phyloP scores from a whole-genome alignment of 2,329 filamentous ascomycete genomes.

The Pseudogymnoascus sp. region DNA sequence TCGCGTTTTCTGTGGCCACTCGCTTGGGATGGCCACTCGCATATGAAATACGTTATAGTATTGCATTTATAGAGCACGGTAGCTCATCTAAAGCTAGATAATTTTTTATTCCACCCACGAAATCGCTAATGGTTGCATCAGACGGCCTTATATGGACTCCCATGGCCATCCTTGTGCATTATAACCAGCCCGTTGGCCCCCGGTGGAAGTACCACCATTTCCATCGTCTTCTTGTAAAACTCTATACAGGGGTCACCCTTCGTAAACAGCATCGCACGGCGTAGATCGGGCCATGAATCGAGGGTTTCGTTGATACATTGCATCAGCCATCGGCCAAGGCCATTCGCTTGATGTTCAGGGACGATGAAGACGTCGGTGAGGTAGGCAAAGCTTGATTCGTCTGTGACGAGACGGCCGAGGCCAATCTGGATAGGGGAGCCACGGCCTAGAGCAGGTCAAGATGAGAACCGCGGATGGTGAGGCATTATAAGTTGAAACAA shows the following conservation, averaged over 20 bases:
- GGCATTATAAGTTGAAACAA: slow-evolving; percentile 11
- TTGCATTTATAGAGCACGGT: background rate
- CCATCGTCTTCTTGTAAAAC: slow-evolving; percentile 24
- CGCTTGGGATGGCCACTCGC: too few species aligned
- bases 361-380: slow-evolving; percentile 59
- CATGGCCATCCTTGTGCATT: background rate
- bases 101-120: background rate
- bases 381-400: slow-evolving; percentile 59
- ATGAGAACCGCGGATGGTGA: slow-evolving; percentile 1
- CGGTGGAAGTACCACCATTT: slow-evolving; percentile 16
- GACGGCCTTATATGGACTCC: background rate
- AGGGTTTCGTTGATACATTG: slow-evolving; percentile 48
- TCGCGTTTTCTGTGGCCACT: too few species aligned
- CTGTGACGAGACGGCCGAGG: slow-evolving; percentile 55
- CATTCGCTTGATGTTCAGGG: slow-evolving; percentile 47
- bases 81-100: background rate
- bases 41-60: too few species aligned
- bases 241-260: slow-evolving; percentile 15
- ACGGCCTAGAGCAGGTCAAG: background rate
- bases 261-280: slow-evolving; percentile 52
- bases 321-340: slow-evolving; percentile 58
- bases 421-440: slow-evolving; percentile 36
- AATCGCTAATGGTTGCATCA: background rate
- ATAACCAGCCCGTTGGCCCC: background rate
- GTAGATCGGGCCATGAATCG: slow-evolving; percentile 47